Base-by-base conservation (phyloP, 1,139 yeast species). In the Saccharomyces hybrid region DNA sequence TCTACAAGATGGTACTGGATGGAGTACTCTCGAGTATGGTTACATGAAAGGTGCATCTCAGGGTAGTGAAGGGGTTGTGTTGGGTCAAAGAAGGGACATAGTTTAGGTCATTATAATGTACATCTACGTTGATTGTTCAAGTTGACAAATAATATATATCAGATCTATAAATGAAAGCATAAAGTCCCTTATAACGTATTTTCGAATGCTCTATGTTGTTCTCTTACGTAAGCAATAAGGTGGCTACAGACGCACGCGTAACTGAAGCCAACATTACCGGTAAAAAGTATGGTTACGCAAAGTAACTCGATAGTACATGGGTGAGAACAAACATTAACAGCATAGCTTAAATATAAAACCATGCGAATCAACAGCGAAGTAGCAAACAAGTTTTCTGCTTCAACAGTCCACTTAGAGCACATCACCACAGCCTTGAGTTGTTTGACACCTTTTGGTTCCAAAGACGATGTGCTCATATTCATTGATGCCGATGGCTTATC, bases 1-100 rank as follows among this genome's bases (percentile, higher is more conserved):
- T 53, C 61, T 75, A 49, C 65, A 60, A 55, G 66, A 64, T 49
- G 64, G 69, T 26, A 72, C 75, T 13, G 75, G 74, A 11, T 81
- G 86, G 85, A 80, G 82, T 59, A 75, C 84, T 0, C 60, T 73
- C n/a, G 86, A 82, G 62, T 82, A 82, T 61, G 86, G 86, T 0
- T 80, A 75, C 58, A 77, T 79, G 75, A 75, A 74, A 30, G 84
- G 84, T 8, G 81, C 83, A 1, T 77, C 76, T 51, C 84, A 80
- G 58, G 68, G 72, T 3, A 72, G 78, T 0, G 83, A 81, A 60
- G 74, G 75, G 27, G 73, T 79, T n/a, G 79, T 77, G 0, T 74
- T 79, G 60, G 82, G 83, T 1, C 76, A 74, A 28, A 70, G 75
- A 52, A 71, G 83, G 55, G 75, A 79, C 62, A 74, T 80, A 53